These are phyloP conservation scores for Chytriomyces confervae DNA, from an alignment of 192 early-diverging fungal species.

Conservation along the genomic window DNA sequence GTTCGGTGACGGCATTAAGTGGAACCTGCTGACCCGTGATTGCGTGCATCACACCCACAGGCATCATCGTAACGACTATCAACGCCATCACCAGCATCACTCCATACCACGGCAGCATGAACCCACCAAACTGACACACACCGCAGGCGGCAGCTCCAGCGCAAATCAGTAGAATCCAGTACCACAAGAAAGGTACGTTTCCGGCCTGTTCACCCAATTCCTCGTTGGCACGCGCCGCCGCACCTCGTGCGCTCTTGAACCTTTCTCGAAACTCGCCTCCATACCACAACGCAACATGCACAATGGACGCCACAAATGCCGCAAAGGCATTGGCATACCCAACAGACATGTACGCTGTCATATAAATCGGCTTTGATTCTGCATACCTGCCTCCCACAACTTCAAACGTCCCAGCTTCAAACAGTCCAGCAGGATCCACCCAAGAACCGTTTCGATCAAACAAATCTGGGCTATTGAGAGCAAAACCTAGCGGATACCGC, in stretches of 20 bases:
- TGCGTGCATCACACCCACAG: slow-evolving; percentile 83
- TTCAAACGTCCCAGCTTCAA: background rate
- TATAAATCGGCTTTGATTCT: slow-evolving; percentile 32
- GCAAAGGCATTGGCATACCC: background rate
- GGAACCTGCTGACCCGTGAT: slow-evolving; percentile 80
- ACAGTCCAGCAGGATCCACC: background rate
- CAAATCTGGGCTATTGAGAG: slow-evolving; percentile 28
- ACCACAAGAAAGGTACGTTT: slow-evolving; percentile 68
- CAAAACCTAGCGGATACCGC: slow-evolving; percentile 21
- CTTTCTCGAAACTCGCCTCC: background rate
- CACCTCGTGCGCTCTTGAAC: too few species aligned
- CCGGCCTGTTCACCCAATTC: slow-evolving; percentile 67
- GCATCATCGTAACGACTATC: slow-evolving; percentile 70
- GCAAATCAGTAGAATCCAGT: slow-evolving; percentile 47
- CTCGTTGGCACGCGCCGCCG: slow-evolving; percentile 58
- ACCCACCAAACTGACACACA: slow-evolving; percentile 46
- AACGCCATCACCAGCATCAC: slow-evolving; percentile 53
- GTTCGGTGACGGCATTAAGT: slow-evolving; percentile 85
- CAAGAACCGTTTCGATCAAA: slow-evolving; percentile 30
- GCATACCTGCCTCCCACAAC: slow-evolving; percentile 35
- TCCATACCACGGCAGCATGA: slow-evolving; percentile 68
- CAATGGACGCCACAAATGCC: slow-evolving; percentile 3
- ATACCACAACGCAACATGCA: slow-evolving; percentile 13
- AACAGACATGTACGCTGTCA: slow-evolving; percentile 32
- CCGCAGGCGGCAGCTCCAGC: slow-evolving; percentile 40